These are phyloP conservation scores for Bruguiera parviflora DNA, from an alignment of 345 rosid genomes.

Conservation along the genomic window DNA sequence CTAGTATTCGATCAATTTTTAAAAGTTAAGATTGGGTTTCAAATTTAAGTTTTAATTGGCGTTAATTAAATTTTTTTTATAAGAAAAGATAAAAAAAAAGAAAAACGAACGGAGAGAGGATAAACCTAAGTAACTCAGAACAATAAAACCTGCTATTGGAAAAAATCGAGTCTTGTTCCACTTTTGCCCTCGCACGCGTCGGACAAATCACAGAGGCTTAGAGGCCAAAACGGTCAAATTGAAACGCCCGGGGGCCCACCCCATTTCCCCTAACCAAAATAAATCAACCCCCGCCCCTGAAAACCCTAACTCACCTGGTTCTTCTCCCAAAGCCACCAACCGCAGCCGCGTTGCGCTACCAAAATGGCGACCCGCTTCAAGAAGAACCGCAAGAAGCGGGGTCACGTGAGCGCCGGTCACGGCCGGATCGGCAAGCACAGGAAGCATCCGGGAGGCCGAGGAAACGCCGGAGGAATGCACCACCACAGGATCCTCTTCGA, in stretches of 20 bases:
- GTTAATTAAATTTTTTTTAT: too few species aligned
- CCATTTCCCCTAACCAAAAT: background rate
- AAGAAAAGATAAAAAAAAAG: too few species aligned
- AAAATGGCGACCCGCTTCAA: constrained; percentile 23
- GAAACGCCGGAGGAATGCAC: constrained; percentile 32
- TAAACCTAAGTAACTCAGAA: too few species aligned
- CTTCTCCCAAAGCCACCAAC: background rate
- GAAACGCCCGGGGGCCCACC: background rate
- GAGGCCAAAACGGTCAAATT: constrained; percentile 8
- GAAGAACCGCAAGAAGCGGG: constrained; percentile 32
- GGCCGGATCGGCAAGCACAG: constrained; percentile 30
- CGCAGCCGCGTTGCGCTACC: background rate
- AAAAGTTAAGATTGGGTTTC: too few species aligned
- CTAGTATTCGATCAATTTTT: too few species aligned
- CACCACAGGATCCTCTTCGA: constrained; percentile 35
- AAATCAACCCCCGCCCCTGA: background rate
- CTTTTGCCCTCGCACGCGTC: too few species aligned
- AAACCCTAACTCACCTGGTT: background rate
- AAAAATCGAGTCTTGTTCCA: too few species aligned
- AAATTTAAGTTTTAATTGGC: too few species aligned
- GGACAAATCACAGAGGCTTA: background rate
- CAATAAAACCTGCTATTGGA: too few species aligned
- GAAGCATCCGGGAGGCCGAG: constrained; percentile 29
- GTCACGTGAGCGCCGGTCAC: constrained; percentile 29
- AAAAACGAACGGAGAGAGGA: too few species aligned